Evolutionary conservation across 192 early-diverging fungal genomes (phyloP).

Genomic region (Umbelopsis isabellina): DNA sequence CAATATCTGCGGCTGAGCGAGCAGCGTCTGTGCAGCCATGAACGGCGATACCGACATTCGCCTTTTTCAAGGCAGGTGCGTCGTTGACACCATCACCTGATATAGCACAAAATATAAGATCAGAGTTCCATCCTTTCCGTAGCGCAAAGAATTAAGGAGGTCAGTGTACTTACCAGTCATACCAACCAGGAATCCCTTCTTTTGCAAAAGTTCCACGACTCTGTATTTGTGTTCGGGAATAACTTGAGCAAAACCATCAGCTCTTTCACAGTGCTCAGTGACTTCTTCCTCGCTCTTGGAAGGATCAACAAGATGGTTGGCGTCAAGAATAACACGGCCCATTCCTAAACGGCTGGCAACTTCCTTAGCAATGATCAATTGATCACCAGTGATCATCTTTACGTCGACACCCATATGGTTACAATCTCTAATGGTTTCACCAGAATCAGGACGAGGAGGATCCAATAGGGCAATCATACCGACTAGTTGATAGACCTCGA

Average conservation of each 20-base stretch:
- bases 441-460: conserved; percentile 89
- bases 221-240: conserved; percentile 98
- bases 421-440: conserved; percentile 83
- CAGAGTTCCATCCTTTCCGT: conserved; percentile 3
- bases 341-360: conserved; percentile 91
- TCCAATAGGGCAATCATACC: conserved; percentile 93
- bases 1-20: conserved; percentile 94
- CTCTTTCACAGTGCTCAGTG: conserved; percentile 80
- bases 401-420: conserved; percentile 86
- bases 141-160: conserved; percentile 31
- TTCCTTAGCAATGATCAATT: conserved; percentile 92
- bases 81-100: conserved; percentile 93
- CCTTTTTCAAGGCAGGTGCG: conserved; percentile 97
- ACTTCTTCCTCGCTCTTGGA: conserved; percentile 79
- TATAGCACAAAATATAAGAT: not conserved
- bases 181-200: conserved; percentile 80
- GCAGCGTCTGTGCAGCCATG: conserved; percentile 96
- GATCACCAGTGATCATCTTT: conserved; percentile 98
- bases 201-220: conserved; percentile 95
- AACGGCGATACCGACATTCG: conserved; percentile 96
- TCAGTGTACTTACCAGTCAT: conserved; percentile 84
- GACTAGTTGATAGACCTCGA: conserved; percentile 77
- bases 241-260: conserved; percentile 96
- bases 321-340: conserved; percentile 90
- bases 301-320: conserved; percentile 80